Evolutionary conservation across 2,329 filamentous ascomycete species (phyloP), one percentile per base, ranked within the genome.

Genomic region (Sarocladium strictum): DNA sequence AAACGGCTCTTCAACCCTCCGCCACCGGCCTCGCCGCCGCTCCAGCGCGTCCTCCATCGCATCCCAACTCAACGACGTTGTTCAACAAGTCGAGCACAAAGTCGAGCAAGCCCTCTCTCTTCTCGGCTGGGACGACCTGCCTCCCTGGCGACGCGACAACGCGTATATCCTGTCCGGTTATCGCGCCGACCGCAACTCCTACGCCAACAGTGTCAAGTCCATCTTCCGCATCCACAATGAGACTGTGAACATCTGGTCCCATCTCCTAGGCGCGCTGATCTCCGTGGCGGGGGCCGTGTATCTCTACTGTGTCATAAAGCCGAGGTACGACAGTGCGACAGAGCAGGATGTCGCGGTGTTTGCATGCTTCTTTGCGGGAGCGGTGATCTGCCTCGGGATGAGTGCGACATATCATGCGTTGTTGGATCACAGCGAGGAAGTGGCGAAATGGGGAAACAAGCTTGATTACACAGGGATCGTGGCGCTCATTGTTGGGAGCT

Each of bases 401-500:
- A 91, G 87, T 61, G 87, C 90, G 4, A 88, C 86, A 2, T 99
- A 85, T 67, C 94, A 99, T 67, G 81, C 89, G 2, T 80, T 97
- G 49, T 84, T 79, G 21, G 96, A 97, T 61, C 94, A 99, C 69
- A 94, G 89, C 17, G 81, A 84, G 35, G 71, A 72, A 1, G 89
- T 97, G 14, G 85, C 87, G 2, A 85, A 82, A 58, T 89, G 90
- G 76, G 92, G 92, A 11, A 97, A 97, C 68, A 90, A 96, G 69
- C 74, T 97, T 55, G 94, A 99, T 67, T 97, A 99, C 67, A 83
- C 93, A 4, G 94, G 94, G 6, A 99, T 99, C 62, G 89, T 97
- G 27, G 83, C 86, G 50, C 74, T 99, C 61, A 97, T 97, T 56
- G 89, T 93, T 61, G 94, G 94, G 6, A 93, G 87, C 67, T 96